Percentiles rank a stretch among this genome's conserved stretches.
Evolutionary conservation across 129 eudicot species (phyloP).

Genomic region (Lactuca saligna): DNA sequence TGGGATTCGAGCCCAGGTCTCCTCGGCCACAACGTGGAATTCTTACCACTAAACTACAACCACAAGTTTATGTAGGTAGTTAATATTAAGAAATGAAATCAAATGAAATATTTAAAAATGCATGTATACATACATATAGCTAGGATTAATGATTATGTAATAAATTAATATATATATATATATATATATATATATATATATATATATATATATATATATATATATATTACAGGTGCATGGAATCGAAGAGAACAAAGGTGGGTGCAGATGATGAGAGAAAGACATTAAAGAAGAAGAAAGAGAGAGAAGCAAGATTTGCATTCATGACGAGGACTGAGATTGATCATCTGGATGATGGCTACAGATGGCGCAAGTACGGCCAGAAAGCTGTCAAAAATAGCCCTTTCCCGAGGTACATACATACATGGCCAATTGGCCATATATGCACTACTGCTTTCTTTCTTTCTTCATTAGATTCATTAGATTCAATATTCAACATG

Average conservation of each 20-base stretch:
- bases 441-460: no score
- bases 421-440: no score
- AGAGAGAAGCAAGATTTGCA: constrained; percentile 66
- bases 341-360: constrained; percentile 90
- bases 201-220: no score
- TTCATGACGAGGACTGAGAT: constrained; percentile 89
- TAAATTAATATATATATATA: no score
- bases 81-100: neutral
- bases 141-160: no score
- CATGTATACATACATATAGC: no score
- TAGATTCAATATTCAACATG: no score
- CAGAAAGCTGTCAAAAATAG: constrained; percentile 93
- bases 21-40: constrained; percentile 99
- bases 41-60: constrained; percentile 99
- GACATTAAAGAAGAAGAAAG: constrained; percentile 45
- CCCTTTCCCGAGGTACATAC: constrained; percentile 73
- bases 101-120: neutral
- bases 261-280: constrained; percentile 24
- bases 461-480: no score
- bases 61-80: constrained; percentile 25
- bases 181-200: no score
- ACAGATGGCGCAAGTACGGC: constrained; percentile 88
- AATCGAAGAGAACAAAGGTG: constrained; percentile 40
- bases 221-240: constrained; percentile 41
- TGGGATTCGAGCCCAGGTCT: constrained; percentile 99